A percentile compares a stretch with the other conserved stretches of the same genome.
Evolutionary conservation across 2,329 filamentous ascomycete species (phyloP).

Genomic region (Beauveria caledonica): DNA sequence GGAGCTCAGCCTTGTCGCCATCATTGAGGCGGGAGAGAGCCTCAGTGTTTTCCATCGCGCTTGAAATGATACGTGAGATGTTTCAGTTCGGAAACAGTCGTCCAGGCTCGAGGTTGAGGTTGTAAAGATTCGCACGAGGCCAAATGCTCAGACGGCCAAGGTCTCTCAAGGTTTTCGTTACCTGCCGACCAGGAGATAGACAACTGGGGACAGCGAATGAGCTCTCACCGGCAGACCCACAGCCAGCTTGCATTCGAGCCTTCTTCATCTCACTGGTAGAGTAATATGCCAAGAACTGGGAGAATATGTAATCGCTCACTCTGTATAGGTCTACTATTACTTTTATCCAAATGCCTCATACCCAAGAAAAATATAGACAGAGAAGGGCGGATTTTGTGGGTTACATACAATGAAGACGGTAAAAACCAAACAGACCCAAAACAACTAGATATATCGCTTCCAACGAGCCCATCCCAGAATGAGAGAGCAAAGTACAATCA

Average conservation of each 20-base stretch:
- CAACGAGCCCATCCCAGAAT: conserved; percentile 39
- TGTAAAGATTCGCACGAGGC: neutral
- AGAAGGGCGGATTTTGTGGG: neutral
- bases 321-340: neutral
- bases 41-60: conserved; percentile 34
- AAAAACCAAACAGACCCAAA: neutral
- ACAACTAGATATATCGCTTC: conserved; percentile 36
- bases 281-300: neutral
- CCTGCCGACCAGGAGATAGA: neutral
- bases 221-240: neutral
- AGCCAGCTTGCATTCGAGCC: neutral
- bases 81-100: neutral
- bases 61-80: neutral
- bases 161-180: neutral
- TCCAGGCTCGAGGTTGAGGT: neutral
- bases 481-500: conserved; percentile 44
- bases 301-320: neutral
- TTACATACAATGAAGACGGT: neutral
- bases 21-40: conserved; percentile 68
- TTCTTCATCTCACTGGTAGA: neutral
- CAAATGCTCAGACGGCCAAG: neutral
- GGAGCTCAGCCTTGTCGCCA: conserved; percentile 78
- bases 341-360: neutral
- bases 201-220: conserved; percentile 1
- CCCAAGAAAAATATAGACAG: neutral